Evolutionary conservation across 1,139 yeast genomes (phyloP).

Genomic region (Candida freyschussii): DNA sequence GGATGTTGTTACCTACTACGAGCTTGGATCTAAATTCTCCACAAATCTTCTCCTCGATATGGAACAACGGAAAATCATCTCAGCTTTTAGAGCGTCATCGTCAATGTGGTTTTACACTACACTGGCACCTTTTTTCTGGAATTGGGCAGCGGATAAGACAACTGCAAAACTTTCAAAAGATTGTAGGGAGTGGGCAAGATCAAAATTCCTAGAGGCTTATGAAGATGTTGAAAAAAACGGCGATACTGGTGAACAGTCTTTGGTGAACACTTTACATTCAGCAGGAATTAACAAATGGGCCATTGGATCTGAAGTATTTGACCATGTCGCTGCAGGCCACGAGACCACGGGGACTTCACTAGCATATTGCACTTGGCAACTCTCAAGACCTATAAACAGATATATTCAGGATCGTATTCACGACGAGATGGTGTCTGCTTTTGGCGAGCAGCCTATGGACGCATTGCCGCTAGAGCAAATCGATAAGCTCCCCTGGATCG

Average conservation of each 20-base stretch:
- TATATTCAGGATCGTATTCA: constrained; percentile 40
- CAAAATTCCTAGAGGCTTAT: constrained; percentile 33
- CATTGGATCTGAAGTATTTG: constrained; percentile 44
- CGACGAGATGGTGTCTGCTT: constrained; percentile 35
- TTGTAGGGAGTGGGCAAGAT: constrained; percentile 49
- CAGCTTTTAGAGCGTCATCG: constrained; percentile 49
- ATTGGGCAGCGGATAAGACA: constrained; percentile 41
- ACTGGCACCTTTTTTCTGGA: constrained; percentile 50
- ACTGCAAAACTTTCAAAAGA: constrained; percentile 36
- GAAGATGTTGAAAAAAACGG: constrained; percentile 16
- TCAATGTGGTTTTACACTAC: constrained; percentile 72
- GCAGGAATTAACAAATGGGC: constrained; percentile 27
- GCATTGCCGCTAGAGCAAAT: constrained; percentile 27
- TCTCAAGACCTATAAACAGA: constrained; percentile 46
- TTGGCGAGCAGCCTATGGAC: constrained; percentile 17
- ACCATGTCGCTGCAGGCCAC: constrained; percentile 65
- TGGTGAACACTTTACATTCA: constrained; percentile 17
- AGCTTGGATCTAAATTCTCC: constrained; percentile 43
- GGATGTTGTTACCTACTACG: constrained; percentile 63
- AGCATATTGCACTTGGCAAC: constrained; percentile 54
- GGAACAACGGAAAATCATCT: constrained; percentile 39
- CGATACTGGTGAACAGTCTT: constrained; percentile 12
- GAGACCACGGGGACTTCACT: constrained; percentile 71
- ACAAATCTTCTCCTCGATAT: constrained; percentile 38
- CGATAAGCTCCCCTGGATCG: constrained; percentile 49